Evolutionary conservation across 345 rosid genomes (phyloP).

Genomic region (Barbarea vulgaris): DNA sequence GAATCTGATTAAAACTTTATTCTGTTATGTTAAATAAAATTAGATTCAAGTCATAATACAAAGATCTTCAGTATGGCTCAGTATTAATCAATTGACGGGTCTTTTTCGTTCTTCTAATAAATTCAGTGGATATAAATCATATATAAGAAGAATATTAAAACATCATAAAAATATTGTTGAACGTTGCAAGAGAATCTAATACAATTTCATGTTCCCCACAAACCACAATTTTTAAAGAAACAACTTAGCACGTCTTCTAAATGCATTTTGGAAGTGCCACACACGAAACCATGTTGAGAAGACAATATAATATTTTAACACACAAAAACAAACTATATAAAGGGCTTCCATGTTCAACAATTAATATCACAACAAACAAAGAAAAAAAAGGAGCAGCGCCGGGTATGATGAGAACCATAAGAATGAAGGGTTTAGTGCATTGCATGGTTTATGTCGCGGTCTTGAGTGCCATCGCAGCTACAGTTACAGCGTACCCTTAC

Average conservation of each 20-base stretch:
- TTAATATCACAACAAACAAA: neutral
- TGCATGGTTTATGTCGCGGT: neutral
- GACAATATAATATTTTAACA: neutral
- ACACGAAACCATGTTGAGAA: neutral
- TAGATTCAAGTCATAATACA: too few relatives aligned
- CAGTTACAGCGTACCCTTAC: neutral
- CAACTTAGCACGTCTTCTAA: neutral
- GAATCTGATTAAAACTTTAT: too few relatives aligned
- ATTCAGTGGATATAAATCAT: neutral
- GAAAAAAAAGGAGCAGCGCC: neutral
- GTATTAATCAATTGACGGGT: too few relatives aligned
- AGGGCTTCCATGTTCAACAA: neutral
- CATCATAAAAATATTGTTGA: too few relatives aligned
- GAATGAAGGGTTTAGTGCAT: neutral
- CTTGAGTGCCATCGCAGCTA: neutral
- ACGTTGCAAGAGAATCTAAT: too few relatives aligned
- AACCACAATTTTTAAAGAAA: neutral
- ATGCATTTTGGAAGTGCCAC: neutral
- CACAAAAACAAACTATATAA: neutral
- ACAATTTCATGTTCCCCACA: neutral
- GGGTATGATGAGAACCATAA: neutral
- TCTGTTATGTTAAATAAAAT: too few relatives aligned
- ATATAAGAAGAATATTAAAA: too few relatives aligned
- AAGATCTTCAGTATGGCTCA: too few relatives aligned
- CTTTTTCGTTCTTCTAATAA: neutral